phyloP scores from a whole-genome alignment of 495 filamentous ascomycete species.

The Penicillium simplicissimum region DNA sequence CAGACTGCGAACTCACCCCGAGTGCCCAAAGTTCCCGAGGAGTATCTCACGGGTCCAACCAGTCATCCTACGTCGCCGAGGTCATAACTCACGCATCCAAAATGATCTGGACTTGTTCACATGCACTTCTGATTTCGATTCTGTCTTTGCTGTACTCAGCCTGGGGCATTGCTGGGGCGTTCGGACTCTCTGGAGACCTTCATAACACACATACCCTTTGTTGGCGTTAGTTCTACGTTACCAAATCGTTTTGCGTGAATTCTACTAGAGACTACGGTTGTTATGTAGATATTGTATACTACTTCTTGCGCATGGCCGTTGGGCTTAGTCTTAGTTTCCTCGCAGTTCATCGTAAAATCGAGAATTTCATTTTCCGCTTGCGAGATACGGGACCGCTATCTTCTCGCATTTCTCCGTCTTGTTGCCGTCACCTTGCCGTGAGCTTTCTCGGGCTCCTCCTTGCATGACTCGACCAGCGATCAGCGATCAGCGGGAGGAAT shows the following conservation, averaged over 20 bases:
- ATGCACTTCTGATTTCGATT: constrained; percentile 3
- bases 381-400: too few species aligned
- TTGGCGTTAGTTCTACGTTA: neutral
- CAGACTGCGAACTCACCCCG: constrained; percentile 53
- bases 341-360: too few species aligned
- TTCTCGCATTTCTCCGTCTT: too few species aligned
- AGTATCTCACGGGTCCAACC: constrained; percentile 46
- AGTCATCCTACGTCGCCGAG: constrained; percentile 47
- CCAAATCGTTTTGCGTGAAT: neutral
- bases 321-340: neutral
- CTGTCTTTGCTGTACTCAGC: constrained; percentile 14
- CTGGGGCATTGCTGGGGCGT: constrained; percentile 28
- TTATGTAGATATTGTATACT: constrained; percentile 3
- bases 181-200: constrained; percentile 14
- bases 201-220: constrained; percentile 27
- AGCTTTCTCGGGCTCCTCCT: too few species aligned
- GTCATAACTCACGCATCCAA: constrained; percentile 9
- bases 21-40: constrained; percentile 65
- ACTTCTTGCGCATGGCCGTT: neutral
- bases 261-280: neutral
- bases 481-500: too few species aligned
- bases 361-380: too few species aligned
- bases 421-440: too few species aligned
- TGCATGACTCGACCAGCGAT: too few species aligned
- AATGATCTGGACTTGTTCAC: neutral